Base-by-base conservation (phyloP, 805 yeast genomes). In the Candida multigemmis region DNA sequence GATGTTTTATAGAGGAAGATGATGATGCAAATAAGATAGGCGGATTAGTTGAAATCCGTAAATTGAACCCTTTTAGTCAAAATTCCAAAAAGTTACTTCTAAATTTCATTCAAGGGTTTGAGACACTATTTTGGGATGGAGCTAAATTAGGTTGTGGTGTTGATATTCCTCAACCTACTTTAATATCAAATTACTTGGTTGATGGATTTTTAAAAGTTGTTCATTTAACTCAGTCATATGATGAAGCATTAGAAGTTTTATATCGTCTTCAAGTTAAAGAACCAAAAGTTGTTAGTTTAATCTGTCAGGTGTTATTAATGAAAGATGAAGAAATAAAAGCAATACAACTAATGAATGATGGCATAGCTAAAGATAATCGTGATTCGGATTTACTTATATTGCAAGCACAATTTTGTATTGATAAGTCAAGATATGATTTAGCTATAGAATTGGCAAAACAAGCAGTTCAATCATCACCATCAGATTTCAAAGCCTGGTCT, bases 41-140 rank as follows among this genome's bases (percentile, higher is more conserved):
- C 54, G 56, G 80, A 59, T 43, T 91, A 30, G 94, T 86, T 7
- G 94, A 87, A 46, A 79, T 91, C 20, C 71, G 95, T 38, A 74
- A 79, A 33, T 64, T 84, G 31, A 80, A 85, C 41, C 96, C 96
- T 4, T 69, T 91, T 34, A 46, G 63, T 15, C 53, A 63, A 9
- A 22, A 22, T 7, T 74, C 78, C 3, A 55, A 56, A 28, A 46
- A 43, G 23, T 41, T 57, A 19, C 43, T 61, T 35, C 42, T 48
- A 15, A 49, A 53, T 27, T 84, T 84, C 45, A 48, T 83, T 28
- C 55, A 57, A 13, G 82, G 77, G 1, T 81, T 81, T 46, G 85
- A 77, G 48, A 47, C 53, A 27, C 63, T 85, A 32, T 85, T 78
- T 46, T 59, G 56, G 38, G 66, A 68, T 18, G 94, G 94, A 9